These are phyloP conservation scores for Metschnikowia lunata DNA, from an alignment of 805 yeast species.

Conservation along the genomic window DNA sequence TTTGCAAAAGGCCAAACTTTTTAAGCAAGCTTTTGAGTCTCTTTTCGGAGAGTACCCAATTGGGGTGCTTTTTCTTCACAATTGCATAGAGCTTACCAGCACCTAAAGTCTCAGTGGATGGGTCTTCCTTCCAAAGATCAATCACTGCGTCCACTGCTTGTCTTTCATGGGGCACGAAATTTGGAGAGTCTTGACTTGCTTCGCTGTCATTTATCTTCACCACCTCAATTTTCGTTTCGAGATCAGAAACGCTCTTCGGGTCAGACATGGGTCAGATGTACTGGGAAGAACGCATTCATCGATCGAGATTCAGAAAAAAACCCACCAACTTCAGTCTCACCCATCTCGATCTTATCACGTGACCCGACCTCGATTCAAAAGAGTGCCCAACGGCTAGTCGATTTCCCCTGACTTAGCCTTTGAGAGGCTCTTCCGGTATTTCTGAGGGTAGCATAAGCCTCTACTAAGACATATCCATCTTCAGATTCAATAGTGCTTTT, in stretches of 20 bases:
- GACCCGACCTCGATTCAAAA: conserved; percentile 1
- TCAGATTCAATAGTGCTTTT: conserved; percentile 51
- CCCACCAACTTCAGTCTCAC: too few species aligned
- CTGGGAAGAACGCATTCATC: too few species aligned
- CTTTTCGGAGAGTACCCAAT: conserved; percentile 62
- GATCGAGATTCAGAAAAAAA: too few species aligned
- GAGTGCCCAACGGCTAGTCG: conserved; percentile 3
- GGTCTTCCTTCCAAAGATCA: conserved; percentile 63
- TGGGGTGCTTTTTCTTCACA: conserved; percentile 48
- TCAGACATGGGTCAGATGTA: not conserved
- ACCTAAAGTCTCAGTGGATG: conserved; percentile 55
- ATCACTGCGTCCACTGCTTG: conserved; percentile 60
- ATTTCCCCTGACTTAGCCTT: not conserved
- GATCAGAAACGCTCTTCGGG: not conserved
- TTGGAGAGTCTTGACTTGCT: conserved; percentile 17
- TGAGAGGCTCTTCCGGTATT: conserved; percentile 13
- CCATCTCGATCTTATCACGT: conserved; percentile 1
- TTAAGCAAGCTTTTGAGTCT: conserved; percentile 52
- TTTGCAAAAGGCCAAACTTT: conserved; percentile 47
- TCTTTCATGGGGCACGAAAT: conserved; percentile 50
- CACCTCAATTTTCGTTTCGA: conserved; percentile 27
- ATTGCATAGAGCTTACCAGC: conserved; percentile 47
- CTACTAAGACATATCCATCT: conserved; percentile 52
- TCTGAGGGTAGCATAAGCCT: conserved; percentile 46
- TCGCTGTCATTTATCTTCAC: conserved; percentile 33